Base-by-base conservation (phyloP, 257 asterid genomes). In the Solanum chilense region DNA sequence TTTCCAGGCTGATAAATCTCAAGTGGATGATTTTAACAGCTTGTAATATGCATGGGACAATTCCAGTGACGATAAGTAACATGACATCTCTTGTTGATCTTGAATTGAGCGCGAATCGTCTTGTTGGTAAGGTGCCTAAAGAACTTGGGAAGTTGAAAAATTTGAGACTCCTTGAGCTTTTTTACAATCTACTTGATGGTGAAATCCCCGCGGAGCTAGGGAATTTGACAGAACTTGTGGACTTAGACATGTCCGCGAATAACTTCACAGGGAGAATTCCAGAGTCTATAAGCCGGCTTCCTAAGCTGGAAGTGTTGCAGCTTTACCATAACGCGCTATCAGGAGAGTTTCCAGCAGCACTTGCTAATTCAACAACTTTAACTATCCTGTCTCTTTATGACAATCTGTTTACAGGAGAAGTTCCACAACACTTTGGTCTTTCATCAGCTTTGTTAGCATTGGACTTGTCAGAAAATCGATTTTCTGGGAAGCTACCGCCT, bases 231-330 rank as follows among this genome's bases (percentile, higher is more conserved):
- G 75, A 76, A 25, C 92, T 97, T 27, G 20, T 52, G 1, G 97
- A 94, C 83, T 60, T 95, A 33, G 99, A 97, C 90, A 89, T 95
- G 91, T 97, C 99, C 0, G 96, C 93, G 16, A 97, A 97, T 90
- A 91, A 87, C 41, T 86, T 97, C 20, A 91, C 77, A 7, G 95
- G 98, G 3, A 70, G 56, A 15, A 91, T 97, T 29, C 99, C 99
- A 1, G 94, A 89, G 7, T 90, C 94, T 16, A 77, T 97, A n/a
- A 94, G 94, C 87, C 87, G 90, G 21, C 96, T 97, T 45, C 99
- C 98, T 3, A 93, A 90, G n/a, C 92, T 97, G 0, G 12, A 60
- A 42, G 93, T 90, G 6, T 86, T 97, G 70, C 99, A 97, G 87
- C 91, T 95, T 20, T 97, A 97, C 92, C 95, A 91, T 90, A 94